phyloP scores from a whole-genome alignment of 2,329 filamentous ascomycete genomes.

The Drechslerella stenobrocha region DNA sequence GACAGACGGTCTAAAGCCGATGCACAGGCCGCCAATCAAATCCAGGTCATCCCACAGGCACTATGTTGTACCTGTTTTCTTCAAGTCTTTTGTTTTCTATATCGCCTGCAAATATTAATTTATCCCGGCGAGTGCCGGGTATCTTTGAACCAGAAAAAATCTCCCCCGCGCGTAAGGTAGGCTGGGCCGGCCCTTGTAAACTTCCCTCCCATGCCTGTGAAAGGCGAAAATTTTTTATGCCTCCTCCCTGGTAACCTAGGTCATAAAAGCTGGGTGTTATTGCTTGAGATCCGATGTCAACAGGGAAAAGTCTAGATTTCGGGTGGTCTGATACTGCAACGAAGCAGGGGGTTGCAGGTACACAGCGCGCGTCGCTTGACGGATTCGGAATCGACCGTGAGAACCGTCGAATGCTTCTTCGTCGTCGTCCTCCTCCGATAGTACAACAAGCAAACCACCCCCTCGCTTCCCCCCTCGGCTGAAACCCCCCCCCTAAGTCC shows the following conservation, averaged over 20 bases:
- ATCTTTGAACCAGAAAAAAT: not conserved
- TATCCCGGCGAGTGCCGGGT: constrained; percentile 40
- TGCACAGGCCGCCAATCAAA: not conserved
- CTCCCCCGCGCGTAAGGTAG: constrained; percentile 13
- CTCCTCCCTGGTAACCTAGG: constrained; percentile 32
- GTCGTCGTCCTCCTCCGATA: not conserved
- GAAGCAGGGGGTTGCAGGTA: constrained; percentile 1
- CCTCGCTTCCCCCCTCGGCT: too few relatives aligned
- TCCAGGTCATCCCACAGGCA: not conserved
- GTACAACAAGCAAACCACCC: too few relatives aligned
- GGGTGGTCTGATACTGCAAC: constrained; percentile 32
- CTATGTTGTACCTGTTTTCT: constrained; percentile 17
- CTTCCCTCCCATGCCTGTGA: constrained; percentile 14
- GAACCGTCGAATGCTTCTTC: constrained; percentile 2
- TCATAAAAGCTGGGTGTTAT: constrained; percentile 31
- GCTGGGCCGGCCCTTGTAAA: constrained; percentile 18
- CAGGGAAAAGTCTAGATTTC: constrained; percentile 34
- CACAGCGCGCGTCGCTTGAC: not conserved
- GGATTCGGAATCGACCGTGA: not conserved
- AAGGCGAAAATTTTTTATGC: constrained; percentile 18
- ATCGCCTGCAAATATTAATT: too few relatives aligned
- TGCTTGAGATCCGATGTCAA: constrained; percentile 13
- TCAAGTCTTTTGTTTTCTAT: not conserved
- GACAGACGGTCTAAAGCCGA: not conserved
- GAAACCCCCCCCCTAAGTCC: not conserved